Base-by-base conservation (phyloP, 352 stramenopile genomes). In the Blastocystis sp. region DNA sequence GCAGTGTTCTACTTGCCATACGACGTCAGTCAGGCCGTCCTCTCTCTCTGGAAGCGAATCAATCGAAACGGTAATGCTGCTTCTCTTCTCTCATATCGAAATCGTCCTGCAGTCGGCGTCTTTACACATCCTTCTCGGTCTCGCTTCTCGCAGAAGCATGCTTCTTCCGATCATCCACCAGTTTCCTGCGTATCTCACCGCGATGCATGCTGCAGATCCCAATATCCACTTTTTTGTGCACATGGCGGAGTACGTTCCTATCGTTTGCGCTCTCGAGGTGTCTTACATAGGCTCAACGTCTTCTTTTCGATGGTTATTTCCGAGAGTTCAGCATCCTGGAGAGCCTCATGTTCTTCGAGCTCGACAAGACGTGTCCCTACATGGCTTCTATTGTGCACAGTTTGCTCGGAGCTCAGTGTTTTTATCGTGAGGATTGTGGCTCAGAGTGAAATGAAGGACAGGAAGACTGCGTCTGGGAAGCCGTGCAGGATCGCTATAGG, bases 241-340 rank as follows among this genome's bases (percentile, higher is more conserved):
- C 56, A 84, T 64, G 13, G 29, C 47, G 3, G 47, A 63, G 9
- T 39, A 69, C 1, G 20, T 84, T 8, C 73, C 73, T 15, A 61
- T 84, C 45, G 73, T 84, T 29, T 1, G 15, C 56, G 53, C 20
- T 55, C 5, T 37, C 7, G 5, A 11, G 15, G 43, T 13, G 20
- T 84, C 0, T 69, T 13, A 66, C 26, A 8, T 66, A 84, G 73
- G 29, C 55, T 20, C 45, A 84, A 4, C 73, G 56, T 26, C 73
- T 84, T 23, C 26, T 84, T 29, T 84, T 84, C 56, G 29, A 84
- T 43, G 73, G 73, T 0, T 47, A 69, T 34, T 84, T 84, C 56
- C 73, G 73, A 18, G 73, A 84, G 73, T 84, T 66, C 56, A 43
- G 47, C n/a, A 47, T 29, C 37, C 73, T 84, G 13, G 56, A 68